Base-by-base conservation (phyloP, 805 yeast genomes). In the Saccharomycopsis sp. region DNA sequence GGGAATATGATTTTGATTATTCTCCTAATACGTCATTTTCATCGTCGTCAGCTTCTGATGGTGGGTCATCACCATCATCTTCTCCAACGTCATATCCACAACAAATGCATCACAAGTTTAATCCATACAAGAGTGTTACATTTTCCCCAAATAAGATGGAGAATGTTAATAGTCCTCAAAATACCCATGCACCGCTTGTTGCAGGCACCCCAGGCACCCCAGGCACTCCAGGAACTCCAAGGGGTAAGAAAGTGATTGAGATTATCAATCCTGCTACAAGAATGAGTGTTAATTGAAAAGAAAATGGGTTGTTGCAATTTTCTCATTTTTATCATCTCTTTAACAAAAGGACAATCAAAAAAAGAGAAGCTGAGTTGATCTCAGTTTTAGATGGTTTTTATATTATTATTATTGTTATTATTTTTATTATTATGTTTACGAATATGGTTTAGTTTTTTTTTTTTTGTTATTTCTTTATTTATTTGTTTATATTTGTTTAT, bases 181-280 rank as follows among this genome's bases (percentile, higher is more conserved):
- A 4, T 16, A 16, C 23, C 21, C 22, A 26, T 9, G 9, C 21
- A 5, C 9, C 10, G 8, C 17, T 40, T n/a, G 21, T n/a, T 13
- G 27, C 37, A n/a, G 26, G 31, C 19, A 21, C 32, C n/a, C 12
- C n/a, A n/a, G n/a, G n/a, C n/a, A n/a, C 27, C 27, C 9, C 9
- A n/a, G n/a, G 9, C 12, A 25, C 25, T 15, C 15, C 5, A 8
- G 12, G 8, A 15, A 33, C 47, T 23, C 42, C 39, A 7, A 30
- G 38, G 13, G 38, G 27, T 17, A 39, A 40, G 30, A 45, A 45
- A 26, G 36, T 37, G 18, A 30, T 45, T 33, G 48, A 45, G 33
- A 45, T 45, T 27, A 42, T 45, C 18, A 39, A 45, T 32, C 48
- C 48, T 15, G 33, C 20, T 17, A 45, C 48, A 15, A 45, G 48